These are phyloP conservation scores for Physcomitrium patens DNA, from an alignment of 225 moss, liverwort and hornwort genomes.

Conservation along the genomic window DNA sequence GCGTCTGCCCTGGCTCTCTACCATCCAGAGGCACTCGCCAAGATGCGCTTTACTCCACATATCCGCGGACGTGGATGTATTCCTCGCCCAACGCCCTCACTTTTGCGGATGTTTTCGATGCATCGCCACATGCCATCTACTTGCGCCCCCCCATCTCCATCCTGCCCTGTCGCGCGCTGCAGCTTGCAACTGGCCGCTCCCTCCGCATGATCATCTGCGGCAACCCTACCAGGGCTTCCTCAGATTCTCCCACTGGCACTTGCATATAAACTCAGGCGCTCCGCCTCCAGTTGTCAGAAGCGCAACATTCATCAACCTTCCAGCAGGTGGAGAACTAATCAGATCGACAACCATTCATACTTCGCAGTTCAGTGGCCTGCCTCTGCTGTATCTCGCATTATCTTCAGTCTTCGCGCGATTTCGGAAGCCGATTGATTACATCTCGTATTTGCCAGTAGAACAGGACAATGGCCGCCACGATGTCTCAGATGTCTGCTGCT, in stretches of 20 bases:
- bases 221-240: not conserved
- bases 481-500: conserved; percentile 9
- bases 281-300: not conserved
- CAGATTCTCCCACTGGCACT: not conserved
- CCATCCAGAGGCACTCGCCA: too few species aligned
- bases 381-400: too few species aligned
- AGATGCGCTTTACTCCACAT: too few species aligned
- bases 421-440: too few species aligned
- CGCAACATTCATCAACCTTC: not conserved
- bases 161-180: conserved; percentile 24
- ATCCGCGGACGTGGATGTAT: too few species aligned
- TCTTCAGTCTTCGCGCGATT: not conserved
- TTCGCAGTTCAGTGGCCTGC: too few species aligned
- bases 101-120: not conserved
- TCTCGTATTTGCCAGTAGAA: not conserved
- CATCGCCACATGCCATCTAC: conserved; percentile 7
- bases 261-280: not conserved
- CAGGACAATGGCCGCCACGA: conserved; percentile 20
- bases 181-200: conserved; percentile 40
- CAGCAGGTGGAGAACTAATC: too few species aligned
- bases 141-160: not conserved
- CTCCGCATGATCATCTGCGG: conserved; percentile 33
- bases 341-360: too few species aligned
- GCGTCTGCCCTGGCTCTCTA: too few species aligned
- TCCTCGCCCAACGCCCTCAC: not conserved